Percentiles rank a stretch among this genome's conserved stretches.
phyloP scores from a whole-genome alignment of 23 red algal genomes.

The Chondrus crispus region DNA sequence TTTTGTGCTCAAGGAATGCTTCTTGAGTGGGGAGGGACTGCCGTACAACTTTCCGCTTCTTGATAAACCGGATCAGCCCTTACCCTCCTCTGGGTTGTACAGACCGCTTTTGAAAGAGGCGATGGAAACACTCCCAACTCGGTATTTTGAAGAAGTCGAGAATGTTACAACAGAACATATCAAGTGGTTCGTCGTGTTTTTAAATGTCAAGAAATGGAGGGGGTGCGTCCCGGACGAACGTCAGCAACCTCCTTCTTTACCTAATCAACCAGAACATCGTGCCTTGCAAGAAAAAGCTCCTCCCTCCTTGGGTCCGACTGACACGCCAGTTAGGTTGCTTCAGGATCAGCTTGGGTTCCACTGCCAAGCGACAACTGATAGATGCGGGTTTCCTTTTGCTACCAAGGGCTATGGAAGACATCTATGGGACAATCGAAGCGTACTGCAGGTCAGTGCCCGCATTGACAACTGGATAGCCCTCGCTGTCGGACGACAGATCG shows the following conservation, averaged over 20 bases:
- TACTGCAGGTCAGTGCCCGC: constrained; percentile 47
- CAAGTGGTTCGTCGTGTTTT: constrained; percentile 53
- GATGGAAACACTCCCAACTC: constrained; percentile 1
- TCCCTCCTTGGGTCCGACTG: background rate
- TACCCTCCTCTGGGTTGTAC: constrained; percentile 41
- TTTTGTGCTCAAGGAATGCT: background rate
- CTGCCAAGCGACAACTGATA: background rate
- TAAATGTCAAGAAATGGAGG: constrained; percentile 26
- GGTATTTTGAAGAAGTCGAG: constrained; percentile 33
- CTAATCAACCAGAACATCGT: background rate
- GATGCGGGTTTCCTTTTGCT: constrained; percentile 45
- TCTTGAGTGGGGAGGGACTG: background rate
- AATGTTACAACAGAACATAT: background rate
- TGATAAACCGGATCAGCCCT: background rate
- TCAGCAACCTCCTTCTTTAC: no score
- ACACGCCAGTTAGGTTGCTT: constrained; percentile 25
- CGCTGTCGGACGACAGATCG: constrained; percentile 9
- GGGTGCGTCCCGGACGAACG: background rate
- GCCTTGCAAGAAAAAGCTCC: background rate
- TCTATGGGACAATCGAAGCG: constrained; percentile 45
- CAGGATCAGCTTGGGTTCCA: constrained; percentile 44
- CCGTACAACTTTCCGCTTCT: constrained; percentile 29
- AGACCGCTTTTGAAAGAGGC: constrained; percentile 47
- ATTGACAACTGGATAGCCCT: constrained; percentile 59
- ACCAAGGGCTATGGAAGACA: constrained; percentile 14